Percentiles rank a stretch among this genome's conserved stretches.
phyloP scores from a whole-genome alignment of 352 stramenopile species.

The Phytopythium kandeliae region DNA sequence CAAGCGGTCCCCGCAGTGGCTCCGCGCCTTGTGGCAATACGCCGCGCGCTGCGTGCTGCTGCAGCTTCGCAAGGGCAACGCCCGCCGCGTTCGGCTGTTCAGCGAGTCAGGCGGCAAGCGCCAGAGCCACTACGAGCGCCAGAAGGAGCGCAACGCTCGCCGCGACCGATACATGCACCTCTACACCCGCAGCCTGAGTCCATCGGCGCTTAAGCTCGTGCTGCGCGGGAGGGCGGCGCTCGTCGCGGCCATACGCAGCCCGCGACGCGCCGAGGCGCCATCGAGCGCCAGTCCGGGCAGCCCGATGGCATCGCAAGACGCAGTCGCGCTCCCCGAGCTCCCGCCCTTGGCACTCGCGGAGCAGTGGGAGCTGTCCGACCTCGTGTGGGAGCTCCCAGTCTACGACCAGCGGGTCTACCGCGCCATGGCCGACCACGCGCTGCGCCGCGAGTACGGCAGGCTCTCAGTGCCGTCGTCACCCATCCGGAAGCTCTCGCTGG shows the following conservation, averaged over 20 bases:
- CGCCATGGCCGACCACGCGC: slow-evolving; percentile 25
- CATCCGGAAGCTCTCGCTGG: slow-evolving; percentile 13
- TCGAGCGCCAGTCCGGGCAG: slow-evolving; percentile 6
- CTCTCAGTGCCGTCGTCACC: slow-evolving; percentile 13
- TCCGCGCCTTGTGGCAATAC: slow-evolving; percentile 68
- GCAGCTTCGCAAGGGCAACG: slow-evolving; percentile 6
- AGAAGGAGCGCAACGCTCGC: slow-evolving; percentile 2
- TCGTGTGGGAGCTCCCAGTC: slow-evolving; percentile 39
- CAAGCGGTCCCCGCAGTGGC: slow-evolving; percentile 32
- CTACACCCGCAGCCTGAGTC: slow-evolving; percentile 45
- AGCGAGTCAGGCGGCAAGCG: neutral
- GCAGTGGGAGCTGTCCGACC: slow-evolving; percentile 62
- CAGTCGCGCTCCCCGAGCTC: slow-evolving; percentile 12
- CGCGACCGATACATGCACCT: slow-evolving; percentile 46
- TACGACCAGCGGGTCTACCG: slow-evolving; percentile 44
- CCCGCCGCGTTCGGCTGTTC: neutral
- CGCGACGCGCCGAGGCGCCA: neutral
- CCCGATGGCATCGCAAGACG: no score
- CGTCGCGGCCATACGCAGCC: slow-evolving; percentile 8
- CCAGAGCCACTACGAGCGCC: slow-evolving; percentile 5
- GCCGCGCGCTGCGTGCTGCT: slow-evolving; percentile 39
- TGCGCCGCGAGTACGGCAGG: slow-evolving; percentile 32
- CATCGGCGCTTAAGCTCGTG: slow-evolving; percentile 31
- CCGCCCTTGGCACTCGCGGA: slow-evolving; percentile 39
- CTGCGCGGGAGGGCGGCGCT: slow-evolving; percentile 32